Evolutionary conservation across 305 asterid genomes (phyloP), one percentile per base, ranked within the genome.

Genomic region (Fraxinus paxiana): DNA sequence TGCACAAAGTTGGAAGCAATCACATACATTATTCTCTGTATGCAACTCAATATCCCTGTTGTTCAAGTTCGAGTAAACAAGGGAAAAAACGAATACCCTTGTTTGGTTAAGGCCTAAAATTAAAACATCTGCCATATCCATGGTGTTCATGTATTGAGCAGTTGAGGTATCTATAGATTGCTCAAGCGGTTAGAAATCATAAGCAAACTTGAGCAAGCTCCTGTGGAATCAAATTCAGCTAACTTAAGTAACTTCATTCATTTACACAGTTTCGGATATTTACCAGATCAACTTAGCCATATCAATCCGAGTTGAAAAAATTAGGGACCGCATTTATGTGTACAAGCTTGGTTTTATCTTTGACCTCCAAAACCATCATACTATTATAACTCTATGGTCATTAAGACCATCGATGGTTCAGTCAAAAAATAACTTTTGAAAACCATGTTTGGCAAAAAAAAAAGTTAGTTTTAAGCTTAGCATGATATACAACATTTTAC

Each of bases 1-100:
- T 94, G 92, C 89, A 87, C 54, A 86, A 48, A 73, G 80, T 78
- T 59, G 81, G 77, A 79, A 82, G 48, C 80, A 72, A 70, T 84
- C 84, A 85, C 18, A 51, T 48, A 31, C 5, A 54, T 83, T 34
- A 54, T 83, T 34, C 77, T 73, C 4, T 65, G 35, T 26, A 10
- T 61, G 26, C 6, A 10, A 24, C 34, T 22, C 34, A 24, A 63
- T 63, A 22, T 63, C 10, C 5, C 72, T 24, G 3, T 24, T 63
- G 17, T 24, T 24, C 72, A 63, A 63, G 34, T 63, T 24, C 72
- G 5, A 24, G 15, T n/a, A 63, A 63, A 63, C 6, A 22, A 10
- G 72, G 69, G 69, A 17, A 56, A 56, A 18, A 13, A 12, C 6
- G 28, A 59, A 59, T 59, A 59, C 22, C 69, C 69, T 17, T 56